Percentiles rank a stretch among this genome's conserved stretches.
Evolutionary conservation across 345 rosid species (phyloP).

Genomic region (Passiflora organensis): DNA sequence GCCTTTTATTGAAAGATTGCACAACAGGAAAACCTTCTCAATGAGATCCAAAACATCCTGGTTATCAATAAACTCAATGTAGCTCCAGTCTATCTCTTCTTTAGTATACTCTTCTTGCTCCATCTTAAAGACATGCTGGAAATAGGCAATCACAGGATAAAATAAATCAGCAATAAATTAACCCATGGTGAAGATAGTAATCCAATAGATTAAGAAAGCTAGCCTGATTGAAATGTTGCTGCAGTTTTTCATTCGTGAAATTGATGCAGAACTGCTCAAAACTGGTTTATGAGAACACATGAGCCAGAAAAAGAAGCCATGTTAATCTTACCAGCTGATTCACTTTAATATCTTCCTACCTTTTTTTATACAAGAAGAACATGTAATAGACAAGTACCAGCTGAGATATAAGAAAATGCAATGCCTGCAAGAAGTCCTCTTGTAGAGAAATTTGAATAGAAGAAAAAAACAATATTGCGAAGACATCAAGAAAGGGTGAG

Average conservation of each 20-base stretch:
- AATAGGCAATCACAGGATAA: conserved; percentile 17
- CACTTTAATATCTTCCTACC: neutral
- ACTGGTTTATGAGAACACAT: conserved; percentile 25
- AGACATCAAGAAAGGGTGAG: no score
- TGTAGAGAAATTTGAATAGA: neutral
- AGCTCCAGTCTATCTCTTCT: conserved; percentile 98
- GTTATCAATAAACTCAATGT: conserved; percentile 95
- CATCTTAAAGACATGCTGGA: conserved; percentile 97
- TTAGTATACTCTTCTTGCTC: conserved; percentile 96
- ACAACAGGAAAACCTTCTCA: conserved; percentile 58
- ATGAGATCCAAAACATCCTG: conserved; percentile 95
- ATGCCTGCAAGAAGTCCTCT: no score
- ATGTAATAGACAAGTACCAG: neutral
- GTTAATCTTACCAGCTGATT: neutral
- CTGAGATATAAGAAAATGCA: no score
- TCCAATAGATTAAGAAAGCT: neutral
- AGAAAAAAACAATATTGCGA: no score
- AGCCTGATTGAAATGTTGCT: conserved; percentile 98
- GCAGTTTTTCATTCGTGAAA: conserved; percentile 93
- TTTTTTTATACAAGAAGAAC: neutral
- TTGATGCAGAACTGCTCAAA: conserved; percentile 98
- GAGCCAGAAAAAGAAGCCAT: neutral
- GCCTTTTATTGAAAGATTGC: neutral
- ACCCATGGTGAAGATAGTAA: conserved; percentile 1
- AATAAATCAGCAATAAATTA: neutral